Conservation (phyloP, 352 stramenopile species). For the Phytophthora nicotianae region DNA sequence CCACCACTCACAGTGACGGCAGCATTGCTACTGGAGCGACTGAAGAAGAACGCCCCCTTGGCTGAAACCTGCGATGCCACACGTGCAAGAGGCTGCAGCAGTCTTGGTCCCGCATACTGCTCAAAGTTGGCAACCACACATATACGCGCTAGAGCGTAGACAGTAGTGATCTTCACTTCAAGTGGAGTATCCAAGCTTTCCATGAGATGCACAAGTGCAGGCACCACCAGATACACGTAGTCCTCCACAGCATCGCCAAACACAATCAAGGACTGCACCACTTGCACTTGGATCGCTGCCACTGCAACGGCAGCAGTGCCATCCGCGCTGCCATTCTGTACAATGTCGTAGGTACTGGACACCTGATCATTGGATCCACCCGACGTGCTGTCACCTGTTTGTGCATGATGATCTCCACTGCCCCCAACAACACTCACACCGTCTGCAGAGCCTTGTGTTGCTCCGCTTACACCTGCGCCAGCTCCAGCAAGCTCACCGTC, state of each 20-base stretch:
- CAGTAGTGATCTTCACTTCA: slow-evolving; percentile 76
- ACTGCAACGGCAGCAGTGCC: slow-evolving; percentile 20
- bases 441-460: slow-evolving; percentile 21
- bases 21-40: slow-evolving; percentile 40
- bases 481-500: slow-evolving; percentile 34
- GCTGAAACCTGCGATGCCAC: slow-evolving; percentile 77
- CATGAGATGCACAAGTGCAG: slow-evolving; percentile 92
- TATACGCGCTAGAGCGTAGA: slow-evolving; percentile 72
- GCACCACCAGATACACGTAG: slow-evolving; percentile 95
- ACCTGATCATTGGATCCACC: slow-evolving; percentile 27
- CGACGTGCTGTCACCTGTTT: slow-evolving; percentile 5
- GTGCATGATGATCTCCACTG: slow-evolving; percentile 24
- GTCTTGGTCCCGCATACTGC: slow-evolving; percentile 74
- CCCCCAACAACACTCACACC: slow-evolving; percentile 13
- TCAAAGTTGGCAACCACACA: slow-evolving; percentile 79
- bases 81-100: slow-evolving; percentile 72
- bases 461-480: slow-evolving; percentile 28
- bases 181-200: slow-evolving; percentile 90
- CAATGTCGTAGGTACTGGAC: slow-evolving; percentile 39
- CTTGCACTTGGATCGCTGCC: slow-evolving; percentile 72
- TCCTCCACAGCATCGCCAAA: slow-evolving; percentile 93
- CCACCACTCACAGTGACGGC: slow-evolving; percentile 12
- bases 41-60: slow-evolving; percentile 71
- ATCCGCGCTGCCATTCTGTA: slow-evolving; percentile 29
- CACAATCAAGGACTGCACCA: slow-evolving; percentile 90